Percentiles rank a stretch among this genome's conserved stretches.
These are phyloP conservation scores for Fusarium piperis DNA, from an alignment of 2,329 filamentous ascomycete genomes.

Conservation along the genomic window DNA sequence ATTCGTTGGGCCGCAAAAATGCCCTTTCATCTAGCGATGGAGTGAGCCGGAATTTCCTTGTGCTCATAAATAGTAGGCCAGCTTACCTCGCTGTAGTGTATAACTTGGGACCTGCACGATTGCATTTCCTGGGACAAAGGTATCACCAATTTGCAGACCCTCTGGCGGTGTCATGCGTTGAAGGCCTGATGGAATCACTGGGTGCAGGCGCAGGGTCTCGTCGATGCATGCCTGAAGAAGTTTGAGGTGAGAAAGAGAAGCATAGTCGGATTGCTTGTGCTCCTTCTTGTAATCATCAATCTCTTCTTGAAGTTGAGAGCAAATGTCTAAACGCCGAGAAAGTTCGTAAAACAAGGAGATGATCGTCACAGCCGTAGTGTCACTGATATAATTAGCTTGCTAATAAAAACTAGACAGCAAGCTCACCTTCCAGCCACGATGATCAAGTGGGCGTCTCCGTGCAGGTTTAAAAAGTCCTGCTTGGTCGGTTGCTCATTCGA, in stretches of 20 bases:
- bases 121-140: constrained; percentile 28
- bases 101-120: constrained; percentile 32
- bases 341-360: constrained; percentile 49
- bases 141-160: constrained; percentile 41
- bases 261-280: constrained; percentile 18
- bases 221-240: constrained; percentile 52
- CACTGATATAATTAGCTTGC: constrained; percentile 20
- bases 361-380: constrained; percentile 50
- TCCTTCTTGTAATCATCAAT: constrained; percentile 36
- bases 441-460: constrained; percentile 45
- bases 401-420: no score
- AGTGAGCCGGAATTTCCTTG: neutral
- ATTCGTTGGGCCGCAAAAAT: constrained; percentile 44
- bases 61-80: neutral
- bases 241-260: constrained; percentile 34
- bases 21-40: constrained; percentile 29
- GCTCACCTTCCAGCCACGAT: constrained; percentile 46
- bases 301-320: constrained; percentile 48
- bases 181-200: constrained; percentile 48
- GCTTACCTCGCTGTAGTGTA: constrained; percentile 48
- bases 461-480: constrained; percentile 39
- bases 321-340: constrained; percentile 42
- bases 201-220: constrained; percentile 52
- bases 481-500: constrained; percentile 8
- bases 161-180: constrained; percentile 50